Evolutionary conservation across 441 rosid genomes (phyloP).

Genomic region (Breynia disticha): DNA sequence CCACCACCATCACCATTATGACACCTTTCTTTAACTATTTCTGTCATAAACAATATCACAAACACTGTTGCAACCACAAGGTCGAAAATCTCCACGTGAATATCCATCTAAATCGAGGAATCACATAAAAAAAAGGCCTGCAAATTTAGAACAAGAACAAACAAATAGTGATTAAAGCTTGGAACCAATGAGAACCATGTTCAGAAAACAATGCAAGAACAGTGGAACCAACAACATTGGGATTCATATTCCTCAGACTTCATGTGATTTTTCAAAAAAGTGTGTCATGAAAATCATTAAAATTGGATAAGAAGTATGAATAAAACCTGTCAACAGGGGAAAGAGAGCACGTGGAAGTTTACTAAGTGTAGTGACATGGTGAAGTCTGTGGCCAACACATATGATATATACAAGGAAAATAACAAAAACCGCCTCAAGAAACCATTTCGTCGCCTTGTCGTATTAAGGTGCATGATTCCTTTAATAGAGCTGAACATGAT

Average conservation of each 20-base stretch:
- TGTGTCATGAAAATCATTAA: not conserved
- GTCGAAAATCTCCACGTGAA: conserved; percentile 19
- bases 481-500: too few relatives aligned
- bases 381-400: too few relatives aligned
- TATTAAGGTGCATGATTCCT: too few relatives aligned
- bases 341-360: too few relatives aligned
- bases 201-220: not conserved
- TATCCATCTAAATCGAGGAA: conserved; percentile 8
- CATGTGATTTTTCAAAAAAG: too few relatives aligned
- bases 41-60: conserved; percentile 23
- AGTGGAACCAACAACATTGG: not conserved
- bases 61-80: conserved; percentile 24
- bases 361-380: too few relatives aligned
- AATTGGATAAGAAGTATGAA: too few relatives aligned
- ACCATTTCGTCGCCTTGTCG: too few relatives aligned
- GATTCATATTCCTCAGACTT: not conserved
- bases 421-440: too few relatives aligned
- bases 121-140: not conserved
- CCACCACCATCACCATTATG: conserved; percentile 1
- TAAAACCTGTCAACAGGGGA: too few relatives aligned
- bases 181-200: not conserved
- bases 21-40: conserved; percentile 21
- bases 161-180: too few relatives aligned
- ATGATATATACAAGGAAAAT: too few relatives aligned
- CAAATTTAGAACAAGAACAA: not conserved